Percentiles rank a stretch among this genome's conserved stretches.
Conservation (phyloP, 208 protist species). For the Leishmania guyanensis region DNA sequence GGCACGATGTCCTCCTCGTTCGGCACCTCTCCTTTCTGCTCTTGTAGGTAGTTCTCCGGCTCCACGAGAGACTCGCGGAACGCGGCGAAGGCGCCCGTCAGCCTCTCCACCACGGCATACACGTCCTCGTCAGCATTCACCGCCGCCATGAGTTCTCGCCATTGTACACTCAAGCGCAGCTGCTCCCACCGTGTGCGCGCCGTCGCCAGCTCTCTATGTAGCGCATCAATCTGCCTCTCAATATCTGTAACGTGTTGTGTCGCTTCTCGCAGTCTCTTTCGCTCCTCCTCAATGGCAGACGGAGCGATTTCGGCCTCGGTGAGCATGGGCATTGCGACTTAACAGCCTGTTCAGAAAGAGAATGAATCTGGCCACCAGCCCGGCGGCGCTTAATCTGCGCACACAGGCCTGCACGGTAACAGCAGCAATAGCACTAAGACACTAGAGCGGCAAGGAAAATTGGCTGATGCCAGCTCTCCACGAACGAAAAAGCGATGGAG, state of each 20-base stretch:
- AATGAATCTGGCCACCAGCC: background rate
- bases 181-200: slow-evolving; percentile 49
- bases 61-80: slow-evolving; percentile 53
- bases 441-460: background rate
- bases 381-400: background rate
- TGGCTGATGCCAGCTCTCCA: background rate
- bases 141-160: slow-evolving; percentile 85
- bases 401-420: background rate
- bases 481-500: background rate
- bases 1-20: slow-evolving; percentile 37
- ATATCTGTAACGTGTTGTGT: slow-evolving; percentile 78
- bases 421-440: background rate
- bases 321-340: slow-evolving; percentile 7
- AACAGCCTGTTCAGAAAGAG: background rate
- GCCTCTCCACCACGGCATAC: slow-evolving; percentile 43
- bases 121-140: slow-evolving; percentile 37
- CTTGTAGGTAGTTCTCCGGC: slow-evolving; percentile 48
- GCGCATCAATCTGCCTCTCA: slow-evolving; percentile 73
- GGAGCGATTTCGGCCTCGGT: slow-evolving; percentile 47
- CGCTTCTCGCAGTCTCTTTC: slow-evolving; percentile 40
- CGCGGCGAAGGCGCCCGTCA: slow-evolving; percentile 42
- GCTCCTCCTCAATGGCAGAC: slow-evolving; percentile 45
- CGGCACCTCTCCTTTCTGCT: slow-evolving; percentile 10
- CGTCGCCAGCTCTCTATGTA: slow-evolving; percentile 68
- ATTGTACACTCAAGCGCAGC: slow-evolving; percentile 72